Conservation (phyloP, 345 rosid genomes). For the Brassica juncea region DNA sequence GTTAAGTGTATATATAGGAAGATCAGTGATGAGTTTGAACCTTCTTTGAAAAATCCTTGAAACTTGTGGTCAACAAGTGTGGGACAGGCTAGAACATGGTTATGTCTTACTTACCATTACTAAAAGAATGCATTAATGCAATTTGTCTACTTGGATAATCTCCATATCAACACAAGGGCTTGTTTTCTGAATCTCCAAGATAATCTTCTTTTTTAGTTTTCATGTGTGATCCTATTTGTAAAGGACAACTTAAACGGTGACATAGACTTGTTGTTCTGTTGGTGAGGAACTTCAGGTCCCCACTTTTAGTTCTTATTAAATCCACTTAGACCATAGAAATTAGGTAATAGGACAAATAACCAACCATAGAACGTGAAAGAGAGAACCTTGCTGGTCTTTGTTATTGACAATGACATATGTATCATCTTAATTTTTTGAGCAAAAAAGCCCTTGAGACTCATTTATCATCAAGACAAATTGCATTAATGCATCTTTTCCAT, state of each 20-base stretch:
- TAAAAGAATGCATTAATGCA: neutral
- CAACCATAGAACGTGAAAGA: neutral
- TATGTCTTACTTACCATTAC: neutral
- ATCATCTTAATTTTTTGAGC: neutral
- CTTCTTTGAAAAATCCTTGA: neutral
- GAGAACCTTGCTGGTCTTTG: conserved; percentile 4
- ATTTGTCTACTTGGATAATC: neutral
- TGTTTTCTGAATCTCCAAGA: neutral
- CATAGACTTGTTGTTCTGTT: neutral
- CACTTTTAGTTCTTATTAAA: neutral
- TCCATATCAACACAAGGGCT: neutral
- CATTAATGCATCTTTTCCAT: neutral
- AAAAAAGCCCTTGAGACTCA: neutral
- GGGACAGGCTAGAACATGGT: neutral
- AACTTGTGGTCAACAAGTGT: neutral
- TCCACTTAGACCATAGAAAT: neutral
- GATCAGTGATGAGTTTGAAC: neutral
- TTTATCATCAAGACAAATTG: neutral
- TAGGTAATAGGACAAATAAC: neutral
- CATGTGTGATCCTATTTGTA: neutral
- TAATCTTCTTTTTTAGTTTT: neutral
- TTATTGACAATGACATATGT: conserved; percentile 8
- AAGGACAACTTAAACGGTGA: neutral
- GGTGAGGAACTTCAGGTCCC: neutral
- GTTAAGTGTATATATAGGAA: neutral